A percentile compares a stretch with the other conserved stretches of the same genome.
Conservation (phyloP, 2,329 filamentous ascomycete genomes). For the Hymenoscyphus fraxineus region DNA sequence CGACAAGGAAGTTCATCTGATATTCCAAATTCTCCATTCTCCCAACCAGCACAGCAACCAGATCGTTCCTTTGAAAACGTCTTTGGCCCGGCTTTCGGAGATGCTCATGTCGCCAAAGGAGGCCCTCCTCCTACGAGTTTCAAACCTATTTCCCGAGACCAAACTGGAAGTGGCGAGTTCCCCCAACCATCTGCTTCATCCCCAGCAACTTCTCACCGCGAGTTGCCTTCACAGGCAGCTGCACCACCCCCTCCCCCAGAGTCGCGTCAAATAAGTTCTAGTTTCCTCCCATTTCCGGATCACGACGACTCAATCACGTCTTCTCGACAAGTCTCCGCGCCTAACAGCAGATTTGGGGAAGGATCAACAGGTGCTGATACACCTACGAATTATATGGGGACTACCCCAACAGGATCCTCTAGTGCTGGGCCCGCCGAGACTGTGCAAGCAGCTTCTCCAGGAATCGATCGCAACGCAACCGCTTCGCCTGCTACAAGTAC, state of each 20-base stretch:
- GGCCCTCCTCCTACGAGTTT: conserved; percentile 56
- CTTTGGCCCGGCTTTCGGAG: conserved; percentile 67
- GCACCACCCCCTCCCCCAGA: conserved; percentile 58
- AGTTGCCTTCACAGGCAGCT: conserved; percentile 45
- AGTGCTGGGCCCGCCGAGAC: conserved; percentile 27
- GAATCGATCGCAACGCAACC: conserved; percentile 32
- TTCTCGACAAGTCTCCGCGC: conserved; percentile 73
- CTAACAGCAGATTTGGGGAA: conserved; percentile 62
- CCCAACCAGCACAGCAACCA: conserved; percentile 39
- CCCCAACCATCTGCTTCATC: conserved; percentile 45
- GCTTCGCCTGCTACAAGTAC: conserved; percentile 29
- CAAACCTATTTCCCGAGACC: conserved; percentile 38
- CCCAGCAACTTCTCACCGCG: conserved; percentile 61
- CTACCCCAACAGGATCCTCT: conserved; percentile 33
- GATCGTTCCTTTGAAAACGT: conserved; percentile 81
- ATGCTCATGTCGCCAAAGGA: conserved; percentile 40
- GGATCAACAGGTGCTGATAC: conserved; percentile 36
- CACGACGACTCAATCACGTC: conserved; percentile 68
- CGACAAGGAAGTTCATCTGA: conserved; percentile 55
- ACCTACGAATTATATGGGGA: conserved; percentile 36
- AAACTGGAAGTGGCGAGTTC: conserved; percentile 27
- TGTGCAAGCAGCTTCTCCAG: conserved; percentile 28
- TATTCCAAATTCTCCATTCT: conserved; percentile 47
- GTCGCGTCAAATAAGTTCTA: conserved; percentile 74
- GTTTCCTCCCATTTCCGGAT: conserved; percentile 66